Evolutionary conservation across 768 basidiomycete genomes (phyloP).

Genomic region (Boletus rubescentipes): DNA sequence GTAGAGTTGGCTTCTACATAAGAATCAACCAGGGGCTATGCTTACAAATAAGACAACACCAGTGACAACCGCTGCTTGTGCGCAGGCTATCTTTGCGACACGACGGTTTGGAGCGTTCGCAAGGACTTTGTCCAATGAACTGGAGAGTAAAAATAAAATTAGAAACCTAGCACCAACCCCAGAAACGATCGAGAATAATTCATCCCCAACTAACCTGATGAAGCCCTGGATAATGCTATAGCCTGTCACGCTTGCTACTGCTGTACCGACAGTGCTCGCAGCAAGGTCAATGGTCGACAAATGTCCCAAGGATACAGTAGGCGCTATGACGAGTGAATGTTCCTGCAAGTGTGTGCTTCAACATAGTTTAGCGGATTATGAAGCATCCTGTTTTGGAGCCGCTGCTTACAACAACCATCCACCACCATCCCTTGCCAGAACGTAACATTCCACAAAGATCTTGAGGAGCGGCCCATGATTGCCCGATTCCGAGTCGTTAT

Average conservation of each 20-base stretch:
- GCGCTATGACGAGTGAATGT: slow-evolving; percentile 26
- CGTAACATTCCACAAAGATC: slow-evolving; percentile 17
- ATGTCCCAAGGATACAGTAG: slow-evolving; percentile 47
- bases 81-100: slow-evolving; percentile 17
- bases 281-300: slow-evolving; percentile 53
- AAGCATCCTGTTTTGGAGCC: not conserved
- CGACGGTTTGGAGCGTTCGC: slow-evolving; percentile 10
- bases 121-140: slow-evolving; percentile 22
- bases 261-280: slow-evolving; percentile 43
- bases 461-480: slow-evolving; percentile 6
- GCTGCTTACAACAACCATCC: slow-evolving; percentile 23
- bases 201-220: slow-evolving; percentile 35
- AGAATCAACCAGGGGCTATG: not conserved
- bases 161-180: slow-evolving; percentile 12
- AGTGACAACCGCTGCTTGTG: slow-evolving; percentile 21
- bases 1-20: not conserved
- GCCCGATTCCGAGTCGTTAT: slow-evolving; percentile 13
- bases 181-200: not conserved
- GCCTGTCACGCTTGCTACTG: slow-evolving; percentile 42
- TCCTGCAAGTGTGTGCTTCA: slow-evolving; percentile 22
- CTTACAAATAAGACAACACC: slow-evolving; percentile 25
- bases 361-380: not conserved
- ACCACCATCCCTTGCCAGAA: slow-evolving; percentile 23
- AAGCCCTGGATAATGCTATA: slow-evolving; percentile 42
- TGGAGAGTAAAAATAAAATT: not conserved